These are phyloP conservation scores for Globisporangium spinosum DNA, from an alignment of 352 stramenopile species.

Conservation along the genomic window DNA sequence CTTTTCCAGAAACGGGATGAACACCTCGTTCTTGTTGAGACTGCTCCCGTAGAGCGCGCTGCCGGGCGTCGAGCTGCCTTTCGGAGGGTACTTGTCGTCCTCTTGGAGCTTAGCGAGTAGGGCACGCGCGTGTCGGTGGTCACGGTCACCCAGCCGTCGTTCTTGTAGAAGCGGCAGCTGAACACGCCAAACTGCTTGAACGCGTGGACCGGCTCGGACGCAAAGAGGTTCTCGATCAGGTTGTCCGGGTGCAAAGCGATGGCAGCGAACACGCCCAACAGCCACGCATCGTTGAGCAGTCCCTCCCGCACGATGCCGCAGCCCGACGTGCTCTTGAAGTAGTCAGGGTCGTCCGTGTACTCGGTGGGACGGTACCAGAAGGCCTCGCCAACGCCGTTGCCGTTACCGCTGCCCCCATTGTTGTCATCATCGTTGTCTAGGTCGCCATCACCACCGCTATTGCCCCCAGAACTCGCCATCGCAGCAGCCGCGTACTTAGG, in stretches of 20 bases:
- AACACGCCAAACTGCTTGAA: conserved; percentile 87
- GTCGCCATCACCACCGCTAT: neutral
- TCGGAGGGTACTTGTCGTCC: conserved; percentile 29
- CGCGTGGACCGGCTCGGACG: conserved; percentile 68
- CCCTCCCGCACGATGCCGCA: conserved; percentile 61
- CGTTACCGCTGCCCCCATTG: neutral
- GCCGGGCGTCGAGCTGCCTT: conserved; percentile 30
- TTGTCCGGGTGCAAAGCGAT: conserved; percentile 76
- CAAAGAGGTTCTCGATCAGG: conserved; percentile 90
- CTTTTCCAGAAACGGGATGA: conserved; percentile 86
- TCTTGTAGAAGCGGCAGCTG: conserved; percentile 92
- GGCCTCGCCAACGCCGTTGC: conserved; percentile 20
- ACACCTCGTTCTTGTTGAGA: conserved; percentile 82
- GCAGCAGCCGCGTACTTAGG: conserved; percentile 58
- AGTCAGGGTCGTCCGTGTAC: conserved; percentile 72
- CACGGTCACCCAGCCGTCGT: conserved; percentile 85
- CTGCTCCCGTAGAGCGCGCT: conserved; percentile 69
- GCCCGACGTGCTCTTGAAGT: conserved; percentile 74
- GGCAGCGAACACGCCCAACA: conserved; percentile 82
- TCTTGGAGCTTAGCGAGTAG: conserved; percentile 45
- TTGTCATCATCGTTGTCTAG: conserved; percentile 6
- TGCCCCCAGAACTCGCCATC: neutral
- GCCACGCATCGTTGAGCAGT: conserved; percentile 76
- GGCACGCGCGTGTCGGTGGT: conserved; percentile 87
- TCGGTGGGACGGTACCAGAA: conserved; percentile 72